phyloP scores from a whole-genome alignment of 768 basidiomycete species.

The Podaxis rugospora region DNA sequence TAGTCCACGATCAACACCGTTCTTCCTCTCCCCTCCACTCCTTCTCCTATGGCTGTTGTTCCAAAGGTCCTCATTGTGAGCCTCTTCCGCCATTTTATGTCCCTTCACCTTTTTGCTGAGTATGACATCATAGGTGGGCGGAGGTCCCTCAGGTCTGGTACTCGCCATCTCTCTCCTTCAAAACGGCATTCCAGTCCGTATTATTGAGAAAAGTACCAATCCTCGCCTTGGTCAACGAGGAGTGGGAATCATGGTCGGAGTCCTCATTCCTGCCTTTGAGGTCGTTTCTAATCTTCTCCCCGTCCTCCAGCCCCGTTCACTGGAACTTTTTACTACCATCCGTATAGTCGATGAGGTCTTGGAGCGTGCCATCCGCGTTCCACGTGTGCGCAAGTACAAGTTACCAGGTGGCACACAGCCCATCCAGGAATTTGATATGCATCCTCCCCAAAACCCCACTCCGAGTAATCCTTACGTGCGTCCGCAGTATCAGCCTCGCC shows the following conservation, averaged over 20 bases:
- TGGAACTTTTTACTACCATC: slow-evolving; percentile 39
- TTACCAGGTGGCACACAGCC: slow-evolving; percentile 24
- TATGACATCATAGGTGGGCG: slow-evolving; percentile 10
- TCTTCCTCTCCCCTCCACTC: neutral
- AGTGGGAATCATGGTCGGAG: slow-evolving; percentile 1
- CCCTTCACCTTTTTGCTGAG: neutral
- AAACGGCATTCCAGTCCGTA: slow-evolving; percentile 15
- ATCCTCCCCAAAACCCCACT: slow-evolving; percentile 23
- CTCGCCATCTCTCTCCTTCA: slow-evolving; percentile 13
- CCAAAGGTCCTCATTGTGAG: slow-evolving; percentile 22
- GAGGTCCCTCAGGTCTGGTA: slow-evolving; percentile 14
- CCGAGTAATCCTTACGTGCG: slow-evolving; percentile 31
- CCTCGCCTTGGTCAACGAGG: slow-evolving; percentile 14
- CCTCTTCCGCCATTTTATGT: neutral
- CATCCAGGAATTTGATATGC: slow-evolving; percentile 28
- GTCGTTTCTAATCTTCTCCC: neutral
- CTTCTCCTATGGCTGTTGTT: slow-evolving; percentile 1
- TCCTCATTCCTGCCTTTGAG: neutral
- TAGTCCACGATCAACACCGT: neutral
- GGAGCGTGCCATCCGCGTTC: slow-evolving; percentile 21
- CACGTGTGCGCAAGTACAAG: slow-evolving; percentile 28
- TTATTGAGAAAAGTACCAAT: slow-evolving; percentile 14
- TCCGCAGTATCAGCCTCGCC: neutral
- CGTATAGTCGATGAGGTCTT: slow-evolving; percentile 33
- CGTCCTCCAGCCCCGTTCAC: slow-evolving; percentile 33